Evolutionary conservation across 495 filamentous ascomycete genomes (phyloP), one percentile per base, ranked within the genome.

Genomic region (Aspergillus cavernicola): DNA sequence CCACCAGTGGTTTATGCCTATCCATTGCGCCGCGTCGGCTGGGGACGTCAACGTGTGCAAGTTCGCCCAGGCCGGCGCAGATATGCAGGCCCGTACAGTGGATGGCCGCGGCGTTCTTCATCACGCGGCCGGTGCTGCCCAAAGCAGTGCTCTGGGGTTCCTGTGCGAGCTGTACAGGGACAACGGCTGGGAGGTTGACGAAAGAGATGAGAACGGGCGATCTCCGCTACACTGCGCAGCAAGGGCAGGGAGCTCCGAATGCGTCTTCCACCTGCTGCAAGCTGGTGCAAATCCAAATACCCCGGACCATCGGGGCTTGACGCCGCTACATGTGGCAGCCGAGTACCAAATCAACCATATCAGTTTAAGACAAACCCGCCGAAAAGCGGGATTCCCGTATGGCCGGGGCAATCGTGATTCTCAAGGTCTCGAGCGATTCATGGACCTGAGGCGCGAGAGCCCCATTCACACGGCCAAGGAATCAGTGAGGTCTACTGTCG

Each of bases 1-100:
- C 57, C 82, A 82, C 48, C 85, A 90, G 56, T 90, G 89, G 19
- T 91, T 93, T 57, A 91, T 86, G 2, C 84, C 89, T 7, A 72
- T 95, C 13, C 89, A 95, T 65, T 63, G 91, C 18, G 89, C 89
- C 19, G 32, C 53, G 13, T 33, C 49, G 28, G 16, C 47, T 0
- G 55, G 51, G 16, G 52, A 45, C 6, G 16, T 24, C 9, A 50
- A 50, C 35, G 36, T 46, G 7, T 29, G 24, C 13, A 46, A 15
- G 22, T 24, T 59, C 16, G 37, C 55, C 18, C 12, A 55, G 19
- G 9, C 24, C 22, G 59, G 62, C 2, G 62, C 59, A 37, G 28
- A 56, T 43, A 35, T 64, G n/a, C 11, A n/a, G 1, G 50, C 49
- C 10, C 50, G 39, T 36, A 44, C 40, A 13, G n/a, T 5, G 36